Evolutionary conservation across 2,329 filamentous ascomycete genomes (phyloP), one percentile per base, ranked within the genome.

Genomic region (Colletotrichum kahawae): DNA sequence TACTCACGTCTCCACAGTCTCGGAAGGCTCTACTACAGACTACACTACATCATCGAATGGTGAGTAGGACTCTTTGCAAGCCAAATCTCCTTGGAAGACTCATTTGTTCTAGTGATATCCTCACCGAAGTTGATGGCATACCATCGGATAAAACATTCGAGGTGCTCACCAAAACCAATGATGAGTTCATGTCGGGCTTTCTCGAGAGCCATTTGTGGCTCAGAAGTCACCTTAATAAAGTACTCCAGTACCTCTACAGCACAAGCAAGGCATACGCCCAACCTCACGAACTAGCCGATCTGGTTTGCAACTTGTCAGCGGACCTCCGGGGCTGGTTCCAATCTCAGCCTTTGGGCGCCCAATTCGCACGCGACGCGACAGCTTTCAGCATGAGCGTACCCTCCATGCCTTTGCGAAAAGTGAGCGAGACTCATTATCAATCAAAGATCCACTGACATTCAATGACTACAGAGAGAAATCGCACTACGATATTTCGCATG

Each of bases 401-500:
- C 9, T 36, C 63, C 51, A 51, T 60, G 70, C 24, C 59, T n/a
- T 10, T 64, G 12, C 60, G 60, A n/a, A 38, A 21, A 21, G 59
- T 33, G 51, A 67, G 36, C 43, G 13, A 21, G 24, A 29, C 7
- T 38, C 16, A 10, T 16, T 18, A 18, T 43, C 6, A 7, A 3
- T 43, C 4, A 27, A 27, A 16, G 31, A 36, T 33, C 33, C 13
- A 27, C 36, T 21, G 14, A n/a, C 31, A 36, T 38, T 9, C 29
- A 1, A 24, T 31, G 27, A 63, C 21, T n/a, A 36, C 16, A 72
- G 70, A 67, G 63, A 27, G 70, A 72, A 38, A n/a, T 72, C n/a
- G 70, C 70, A 16, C n/a, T 72, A 13, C 70, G 70, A 21, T 72
- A 72, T 48, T 72, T 72, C 33, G 56, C 43, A 24, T 72, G 70